Evolutionary conservation across 2,329 filamentous ascomycete genomes (phyloP).

Genomic region (Verticillium nonalfalfae): DNA sequence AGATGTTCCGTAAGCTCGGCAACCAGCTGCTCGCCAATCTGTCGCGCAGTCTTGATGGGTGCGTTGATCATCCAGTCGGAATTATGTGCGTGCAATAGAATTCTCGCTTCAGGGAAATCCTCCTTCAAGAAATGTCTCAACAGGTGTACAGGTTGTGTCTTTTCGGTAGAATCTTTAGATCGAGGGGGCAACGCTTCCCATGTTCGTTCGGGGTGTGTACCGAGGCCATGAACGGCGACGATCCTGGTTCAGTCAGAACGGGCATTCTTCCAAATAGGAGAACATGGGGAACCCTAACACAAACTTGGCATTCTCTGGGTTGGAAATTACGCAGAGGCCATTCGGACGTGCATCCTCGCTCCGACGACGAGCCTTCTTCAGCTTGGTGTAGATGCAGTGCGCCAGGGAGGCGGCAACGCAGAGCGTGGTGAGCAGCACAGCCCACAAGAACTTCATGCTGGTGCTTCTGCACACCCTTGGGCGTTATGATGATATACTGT

Average conservation of each 20-base stretch:
- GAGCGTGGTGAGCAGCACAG: not conserved
- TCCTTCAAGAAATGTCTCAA: not conserved
- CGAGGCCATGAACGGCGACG: conserved; percentile 14
- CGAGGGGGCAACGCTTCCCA: conserved; percentile 3
- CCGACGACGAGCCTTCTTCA: not conserved
- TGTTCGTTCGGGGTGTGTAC: conserved; percentile 11
- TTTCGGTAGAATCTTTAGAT: not conserved
- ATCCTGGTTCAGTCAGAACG: conserved; percentile 6
- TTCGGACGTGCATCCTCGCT: not conserved
- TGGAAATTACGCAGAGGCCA: not conserved
- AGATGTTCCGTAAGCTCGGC: conserved; percentile 1
- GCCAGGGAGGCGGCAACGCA: not conserved
- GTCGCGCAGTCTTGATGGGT: conserved; percentile 9
- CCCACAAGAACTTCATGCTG: not conserved
- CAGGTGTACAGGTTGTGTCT: not conserved
- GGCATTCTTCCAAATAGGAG: not conserved
- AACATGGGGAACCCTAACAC: not conserved
- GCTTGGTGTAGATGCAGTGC: not conserved
- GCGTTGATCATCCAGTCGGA: conserved; percentile 14
- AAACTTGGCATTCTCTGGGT: conserved; percentile 4
- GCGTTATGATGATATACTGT: too few species aligned
- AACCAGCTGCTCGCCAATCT: conserved; percentile 10
- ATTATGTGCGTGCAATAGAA: conserved; percentile 13
- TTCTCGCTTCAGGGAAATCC: conserved; percentile 12
- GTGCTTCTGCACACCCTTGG: too few species aligned